phyloP scores from a whole-genome alignment of 352 stramenopile species.

The Phytophthora fragariaefolia region DNA sequence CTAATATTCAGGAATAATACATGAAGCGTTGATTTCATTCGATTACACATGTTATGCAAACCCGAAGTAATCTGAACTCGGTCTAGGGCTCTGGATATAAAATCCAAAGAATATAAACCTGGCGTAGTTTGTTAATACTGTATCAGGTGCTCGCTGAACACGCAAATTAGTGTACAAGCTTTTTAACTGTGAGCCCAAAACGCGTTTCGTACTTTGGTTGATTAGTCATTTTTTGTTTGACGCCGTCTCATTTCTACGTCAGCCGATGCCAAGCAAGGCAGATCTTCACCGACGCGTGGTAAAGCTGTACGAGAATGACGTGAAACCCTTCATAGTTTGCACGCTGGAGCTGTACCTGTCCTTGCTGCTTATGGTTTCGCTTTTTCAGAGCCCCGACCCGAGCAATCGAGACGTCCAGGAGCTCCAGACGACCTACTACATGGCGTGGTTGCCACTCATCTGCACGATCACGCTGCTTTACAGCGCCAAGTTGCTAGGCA shows the following conservation, averaged over 20 bases:
- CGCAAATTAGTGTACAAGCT: no score
- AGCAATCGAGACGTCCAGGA: constrained; percentile 51
- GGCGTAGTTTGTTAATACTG: no score
- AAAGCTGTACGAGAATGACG: constrained; percentile 28
- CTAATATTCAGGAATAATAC: no score
- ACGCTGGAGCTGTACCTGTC: constrained; percentile 63
- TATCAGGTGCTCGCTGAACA: no score
- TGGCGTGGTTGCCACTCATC: constrained; percentile 57
- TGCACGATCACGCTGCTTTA: constrained; percentile 46
- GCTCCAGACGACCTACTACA: constrained; percentile 55
- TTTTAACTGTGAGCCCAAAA: no score
- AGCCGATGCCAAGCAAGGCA: constrained; percentile 4
- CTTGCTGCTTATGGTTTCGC: constrained; percentile 54
- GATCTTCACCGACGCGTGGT: constrained; percentile 13
- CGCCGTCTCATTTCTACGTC: neutral
- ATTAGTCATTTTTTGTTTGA: constrained; percentile 3
- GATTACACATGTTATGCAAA: no score
- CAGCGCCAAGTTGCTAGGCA: constrained; percentile 40
- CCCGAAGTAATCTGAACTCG: no score
- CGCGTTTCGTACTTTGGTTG: no score
- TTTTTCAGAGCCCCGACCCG: constrained; percentile 56
- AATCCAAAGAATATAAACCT: no score
- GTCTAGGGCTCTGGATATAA: no score
- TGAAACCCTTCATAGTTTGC: constrained; percentile 59
- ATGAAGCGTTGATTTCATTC: no score